phyloP scores from a whole-genome alignment of 108 stramenopile genomes.

The Nitzschia sp. region DNA sequence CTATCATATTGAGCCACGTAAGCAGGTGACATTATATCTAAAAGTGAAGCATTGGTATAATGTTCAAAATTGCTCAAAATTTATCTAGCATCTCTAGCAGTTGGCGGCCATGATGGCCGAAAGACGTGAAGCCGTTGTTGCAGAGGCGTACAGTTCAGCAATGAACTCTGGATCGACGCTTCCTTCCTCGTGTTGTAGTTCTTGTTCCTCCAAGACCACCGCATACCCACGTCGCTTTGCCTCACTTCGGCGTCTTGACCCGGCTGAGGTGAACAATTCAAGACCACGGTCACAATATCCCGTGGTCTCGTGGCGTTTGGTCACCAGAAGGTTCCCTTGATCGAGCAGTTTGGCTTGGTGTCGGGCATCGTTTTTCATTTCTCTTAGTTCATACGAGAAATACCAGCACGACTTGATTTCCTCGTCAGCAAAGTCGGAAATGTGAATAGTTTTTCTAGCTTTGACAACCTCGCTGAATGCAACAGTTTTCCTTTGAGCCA shows the following conservation, averaged over 20 bases:
- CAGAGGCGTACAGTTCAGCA: slow-evolving; percentile 2
- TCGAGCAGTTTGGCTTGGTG: neutral
- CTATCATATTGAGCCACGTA: too few species aligned
- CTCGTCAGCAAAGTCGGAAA: neutral
- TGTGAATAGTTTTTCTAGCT: neutral
- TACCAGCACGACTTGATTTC: neutral
- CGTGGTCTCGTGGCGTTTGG: neutral
- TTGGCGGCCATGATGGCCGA: too few species aligned
- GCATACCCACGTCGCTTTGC: neutral
- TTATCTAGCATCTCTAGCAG: too few species aligned
- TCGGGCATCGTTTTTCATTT: neutral
- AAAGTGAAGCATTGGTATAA: too few species aligned
- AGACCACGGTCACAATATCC: neutral
- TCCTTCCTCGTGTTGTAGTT: slow-evolving; percentile 5
- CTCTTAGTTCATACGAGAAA: neutral
- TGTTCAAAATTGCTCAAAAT: too few species aligned
- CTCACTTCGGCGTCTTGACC: neutral
- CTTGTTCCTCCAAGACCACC: slow-evolving; percentile 14
- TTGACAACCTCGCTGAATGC: neutral
- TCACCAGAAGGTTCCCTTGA: neutral
- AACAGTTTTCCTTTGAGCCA: too few species aligned
- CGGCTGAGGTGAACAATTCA: neutral
- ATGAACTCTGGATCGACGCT: slow-evolving; percentile 5
- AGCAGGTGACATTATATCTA: too few species aligned
- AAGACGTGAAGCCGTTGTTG: too few species aligned